Evolutionary conservation across 2,329 filamentous ascomycete species (phyloP).

Genomic region (Xylariaceae sp.): DNA sequence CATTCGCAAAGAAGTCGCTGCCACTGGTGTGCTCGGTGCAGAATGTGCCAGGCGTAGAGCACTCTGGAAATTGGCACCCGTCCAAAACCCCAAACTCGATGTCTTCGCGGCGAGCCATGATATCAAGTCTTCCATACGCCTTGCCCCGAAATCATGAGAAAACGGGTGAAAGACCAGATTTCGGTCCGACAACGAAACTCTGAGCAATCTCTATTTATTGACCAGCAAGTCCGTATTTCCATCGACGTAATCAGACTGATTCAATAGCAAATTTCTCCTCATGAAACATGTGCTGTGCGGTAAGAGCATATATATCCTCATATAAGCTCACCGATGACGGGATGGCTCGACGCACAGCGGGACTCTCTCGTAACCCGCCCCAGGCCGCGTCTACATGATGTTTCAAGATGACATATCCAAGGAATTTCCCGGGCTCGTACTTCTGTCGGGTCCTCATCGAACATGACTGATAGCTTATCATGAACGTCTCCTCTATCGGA

Average conservation of each 20-base stretch:
- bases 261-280: not conserved
- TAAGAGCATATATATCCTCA: slow-evolving; percentile 9
- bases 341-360: slow-evolving; percentile 4
- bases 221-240: not conserved
- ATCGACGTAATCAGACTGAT: not conserved
- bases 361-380: slow-evolving; percentile 16
- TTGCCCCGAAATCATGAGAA: not conserved
- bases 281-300: not conserved
- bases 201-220: not conserved
- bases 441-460: too few species aligned
- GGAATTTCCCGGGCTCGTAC: not conserved
- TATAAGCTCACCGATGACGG: slow-evolving; percentile 15
- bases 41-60: slow-evolving; percentile 7
- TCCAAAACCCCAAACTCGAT: slow-evolving; percentile 10
- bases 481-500: slow-evolving; percentile 13
- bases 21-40: slow-evolving; percentile 6
- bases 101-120: slow-evolving; percentile 12
- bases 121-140: not conserved
- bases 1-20: slow-evolving; percentile 4
- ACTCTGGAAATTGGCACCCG: slow-evolving; percentile 9
- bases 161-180: not conserved
- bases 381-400: not conserved
- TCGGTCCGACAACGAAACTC: not conserved
- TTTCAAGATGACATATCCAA: not conserved
- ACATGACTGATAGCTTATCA: not conserved